Evolutionary conservation across 2,329 filamentous ascomycete genomes (phyloP).

Genomic region (Orbilia blumenaviensis): DNA sequence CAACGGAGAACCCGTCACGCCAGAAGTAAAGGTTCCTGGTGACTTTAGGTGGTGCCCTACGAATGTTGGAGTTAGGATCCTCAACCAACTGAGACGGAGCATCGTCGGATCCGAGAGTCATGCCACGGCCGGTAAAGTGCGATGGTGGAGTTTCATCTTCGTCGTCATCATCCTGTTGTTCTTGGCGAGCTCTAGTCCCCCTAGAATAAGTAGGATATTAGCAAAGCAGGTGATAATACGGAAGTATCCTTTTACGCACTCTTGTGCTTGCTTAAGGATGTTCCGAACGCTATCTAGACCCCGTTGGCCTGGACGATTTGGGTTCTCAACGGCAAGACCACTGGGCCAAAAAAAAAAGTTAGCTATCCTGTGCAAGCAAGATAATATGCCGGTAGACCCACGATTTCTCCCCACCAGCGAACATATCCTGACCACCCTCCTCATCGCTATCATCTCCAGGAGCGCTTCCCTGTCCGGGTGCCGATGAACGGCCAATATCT

Average conservation of each 20-base stretch:
- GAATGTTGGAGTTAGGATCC: slow-evolving; percentile 65
- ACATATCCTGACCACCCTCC: slow-evolving; percentile 74
- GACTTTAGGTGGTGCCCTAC: slow-evolving; percentile 65
- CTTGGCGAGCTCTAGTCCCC: slow-evolving; percentile 53
- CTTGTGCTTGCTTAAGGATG: slow-evolving; percentile 71
- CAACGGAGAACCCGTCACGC: slow-evolving; percentile 85
- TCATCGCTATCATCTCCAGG: slow-evolving; percentile 68
- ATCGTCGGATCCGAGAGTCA: slow-evolving; percentile 81
- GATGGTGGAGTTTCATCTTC: slow-evolving; percentile 64
- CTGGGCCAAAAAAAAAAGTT: slow-evolving; percentile 54
- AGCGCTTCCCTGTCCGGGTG: slow-evolving; percentile 61
- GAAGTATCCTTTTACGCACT: slow-evolving; percentile 61
- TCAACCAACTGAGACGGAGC: slow-evolving; percentile 74
- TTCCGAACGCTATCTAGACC: slow-evolving; percentile 64
- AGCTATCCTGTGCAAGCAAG: slow-evolving; percentile 58
- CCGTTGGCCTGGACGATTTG: slow-evolving; percentile 58
- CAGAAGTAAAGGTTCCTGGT: slow-evolving; percentile 79
- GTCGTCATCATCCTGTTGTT: slow-evolving; percentile 48
- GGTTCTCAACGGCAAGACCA: slow-evolving; percentile 73
- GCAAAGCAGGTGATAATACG: too few species aligned
- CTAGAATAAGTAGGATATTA: neutral
- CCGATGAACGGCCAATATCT: slow-evolving; percentile 26
- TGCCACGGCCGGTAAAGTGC: slow-evolving; percentile 75
- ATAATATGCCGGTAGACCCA: slow-evolving; percentile 63
- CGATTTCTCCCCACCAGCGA: slow-evolving; percentile 86